Percentiles rank a stretch among this genome's conserved stretches.
Evolutionary conservation across 202 grass and related monocot genomes (phyloP).

Genomic region (Brachypodium distachyon): DNA sequence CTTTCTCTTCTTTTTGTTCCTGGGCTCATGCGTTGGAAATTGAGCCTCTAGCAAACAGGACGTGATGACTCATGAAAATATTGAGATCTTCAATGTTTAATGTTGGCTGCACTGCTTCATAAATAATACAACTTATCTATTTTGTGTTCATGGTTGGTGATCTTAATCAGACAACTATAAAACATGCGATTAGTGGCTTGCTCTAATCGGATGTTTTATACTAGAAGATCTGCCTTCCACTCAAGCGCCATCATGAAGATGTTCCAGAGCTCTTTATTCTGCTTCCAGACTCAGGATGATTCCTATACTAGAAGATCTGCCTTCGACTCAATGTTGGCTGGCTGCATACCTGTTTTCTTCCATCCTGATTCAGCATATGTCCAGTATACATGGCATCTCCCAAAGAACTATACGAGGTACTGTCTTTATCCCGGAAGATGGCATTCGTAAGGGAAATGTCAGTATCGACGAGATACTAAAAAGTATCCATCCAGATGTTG

Average conservation of each 20-base stretch:
- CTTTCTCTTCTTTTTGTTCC: no score
- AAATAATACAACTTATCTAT: no score
- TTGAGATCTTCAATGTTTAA: no score
- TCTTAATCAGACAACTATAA: no score
- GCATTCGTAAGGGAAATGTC: constrained; percentile 42
- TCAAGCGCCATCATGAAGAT: constrained; percentile 91
- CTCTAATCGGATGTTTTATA: no score
- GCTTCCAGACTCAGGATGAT: constrained; percentile 92
- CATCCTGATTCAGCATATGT: constrained; percentile 90
- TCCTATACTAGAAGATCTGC: constrained; percentile 95
- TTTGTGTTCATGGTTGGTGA: no score
- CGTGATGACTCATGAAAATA: no score
- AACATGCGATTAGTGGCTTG: no score
- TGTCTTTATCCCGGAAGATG: constrained; percentile 85
- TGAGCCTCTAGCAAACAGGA: no score
- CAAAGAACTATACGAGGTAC: constrained; percentile 81
- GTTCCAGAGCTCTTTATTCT: constrained; percentile 94
- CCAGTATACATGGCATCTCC: constrained; percentile 97
- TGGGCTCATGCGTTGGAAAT: no score
- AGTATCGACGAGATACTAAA: constrained; percentile 71
- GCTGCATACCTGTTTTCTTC: constrained; percentile 96
- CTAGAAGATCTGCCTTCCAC: no score
- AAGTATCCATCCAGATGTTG: constrained; percentile 44
- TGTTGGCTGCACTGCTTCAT: no score
- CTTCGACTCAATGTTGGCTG: constrained; percentile 90